Evolutionary conservation across 257 asterid species (phyloP).

Genomic region (Lithospermum erythrorhizon): DNA sequence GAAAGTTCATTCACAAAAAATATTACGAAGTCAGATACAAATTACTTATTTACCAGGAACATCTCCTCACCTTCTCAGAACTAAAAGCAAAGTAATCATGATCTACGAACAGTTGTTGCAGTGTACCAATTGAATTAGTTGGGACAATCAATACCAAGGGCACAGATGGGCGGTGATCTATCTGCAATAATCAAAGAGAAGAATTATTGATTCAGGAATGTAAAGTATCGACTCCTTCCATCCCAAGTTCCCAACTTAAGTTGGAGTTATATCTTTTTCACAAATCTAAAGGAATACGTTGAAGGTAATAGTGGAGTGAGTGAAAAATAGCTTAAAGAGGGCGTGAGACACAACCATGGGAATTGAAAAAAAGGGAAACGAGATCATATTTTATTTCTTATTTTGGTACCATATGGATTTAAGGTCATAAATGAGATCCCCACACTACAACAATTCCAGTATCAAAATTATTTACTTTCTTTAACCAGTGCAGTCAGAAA

Average conservation of each 20-base stretch:
- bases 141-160: constrained; percentile 67
- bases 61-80: constrained; percentile 61
- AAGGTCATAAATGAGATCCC: neutral
- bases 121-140: constrained; percentile 33
- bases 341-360: neutral
- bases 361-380: neutral
- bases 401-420: neutral
- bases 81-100: constrained; percentile 61
- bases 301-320: too few relatives aligned
- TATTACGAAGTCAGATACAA: neutral
- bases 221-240: neutral
- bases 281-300: too few relatives aligned
- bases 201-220: constrained; percentile 13
- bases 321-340: too few relatives aligned
- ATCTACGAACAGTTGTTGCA: constrained; percentile 43
- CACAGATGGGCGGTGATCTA: constrained; percentile 40
- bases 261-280: too few relatives aligned
- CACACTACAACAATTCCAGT: neutral
- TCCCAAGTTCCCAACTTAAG: neutral
- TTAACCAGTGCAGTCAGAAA: neutral
- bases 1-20: neutral
- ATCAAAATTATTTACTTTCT: neutral
- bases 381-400: too few relatives aligned
- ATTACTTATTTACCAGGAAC: neutral
- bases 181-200: constrained; percentile 38